Evolutionary conservation across 106 monocot species (phyloP).

Genomic region (Dioscorea zingiberensis): DNA sequence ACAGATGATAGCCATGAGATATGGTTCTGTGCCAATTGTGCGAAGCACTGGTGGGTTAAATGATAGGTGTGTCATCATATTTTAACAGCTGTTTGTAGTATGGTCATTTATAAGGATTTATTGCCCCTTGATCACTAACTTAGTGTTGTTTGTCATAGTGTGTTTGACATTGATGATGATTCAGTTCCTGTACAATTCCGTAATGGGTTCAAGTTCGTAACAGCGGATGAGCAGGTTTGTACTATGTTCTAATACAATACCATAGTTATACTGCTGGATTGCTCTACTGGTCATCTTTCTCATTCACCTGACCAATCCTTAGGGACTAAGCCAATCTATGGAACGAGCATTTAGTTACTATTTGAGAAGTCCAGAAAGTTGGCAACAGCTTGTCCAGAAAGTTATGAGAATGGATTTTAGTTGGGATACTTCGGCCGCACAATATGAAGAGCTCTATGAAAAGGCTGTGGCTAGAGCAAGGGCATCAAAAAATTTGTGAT

Average conservation of each 20-base stretch:
- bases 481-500: slow-evolving; percentile 11
- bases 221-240: slow-evolving; percentile 65
- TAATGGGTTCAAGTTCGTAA: slow-evolving; percentile 86
- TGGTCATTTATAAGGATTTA: background rate
- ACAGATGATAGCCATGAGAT: slow-evolving; percentile 99
- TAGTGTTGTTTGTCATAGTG: slow-evolving; percentile 33
- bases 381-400: slow-evolving; percentile 65
- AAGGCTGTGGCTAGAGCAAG: slow-evolving; percentile 66
- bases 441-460: slow-evolving; percentile 78
- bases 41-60: slow-evolving; percentile 87
- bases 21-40: slow-evolving; percentile 91
- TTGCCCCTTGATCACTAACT: background rate
- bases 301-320: background rate
- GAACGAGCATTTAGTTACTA: slow-evolving; percentile 71
- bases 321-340: slow-evolving; percentile 46
- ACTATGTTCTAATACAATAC: background rate
- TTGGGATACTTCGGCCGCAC: slow-evolving; percentile 71
- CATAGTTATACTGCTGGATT: background rate
- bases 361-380: slow-evolving; percentile 35
- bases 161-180: slow-evolving; percentile 83
- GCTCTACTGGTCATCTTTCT: background rate
- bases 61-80: slow-evolving; percentile 49
- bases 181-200: slow-evolving; percentile 42
- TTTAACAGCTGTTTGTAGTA: background rate
- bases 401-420: slow-evolving; percentile 83